Conservation (phyloP, 495 filamentous ascomycete genomes). For the Penicillium salamii region DNA sequence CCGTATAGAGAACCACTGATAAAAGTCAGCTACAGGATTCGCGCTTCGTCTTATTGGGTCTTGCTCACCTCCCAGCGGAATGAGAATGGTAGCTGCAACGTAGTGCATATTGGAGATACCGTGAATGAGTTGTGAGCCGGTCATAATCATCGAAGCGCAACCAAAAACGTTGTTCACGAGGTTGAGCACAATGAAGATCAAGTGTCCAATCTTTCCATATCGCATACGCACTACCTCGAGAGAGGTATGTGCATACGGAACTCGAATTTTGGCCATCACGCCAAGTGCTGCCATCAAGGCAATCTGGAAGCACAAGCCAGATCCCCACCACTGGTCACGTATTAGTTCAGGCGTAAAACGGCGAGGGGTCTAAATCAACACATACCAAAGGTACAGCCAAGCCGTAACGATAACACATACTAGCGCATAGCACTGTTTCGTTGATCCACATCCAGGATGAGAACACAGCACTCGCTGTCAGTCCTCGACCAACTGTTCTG, state of each 20-base stretch:
- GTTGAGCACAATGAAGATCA: conserved; percentile 50
- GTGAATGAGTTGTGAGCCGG: conserved; percentile 33
- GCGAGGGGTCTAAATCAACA: not conserved
- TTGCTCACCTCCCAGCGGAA: conserved; percentile 41
- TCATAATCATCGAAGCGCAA: conserved; percentile 41
- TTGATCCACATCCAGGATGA: conserved; percentile 52
- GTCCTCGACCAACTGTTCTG: conserved; percentile 43
- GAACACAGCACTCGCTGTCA: conserved; percentile 50
- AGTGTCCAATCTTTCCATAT: conserved; percentile 50
- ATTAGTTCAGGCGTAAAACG: conserved; percentile 6
- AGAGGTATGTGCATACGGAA: conserved; percentile 56
- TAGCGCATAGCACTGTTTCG: conserved; percentile 38
- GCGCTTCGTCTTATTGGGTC: too few species aligned
- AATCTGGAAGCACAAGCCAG: conserved; percentile 40
- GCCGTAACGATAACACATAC: conserved; percentile 39
- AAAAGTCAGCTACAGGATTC: not conserved
- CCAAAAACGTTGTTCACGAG: conserved; percentile 52
- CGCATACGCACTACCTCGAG: conserved; percentile 53
- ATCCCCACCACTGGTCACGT: conserved; percentile 34
- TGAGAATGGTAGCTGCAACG: conserved; percentile 42
- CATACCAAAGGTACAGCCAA: conserved; percentile 35
- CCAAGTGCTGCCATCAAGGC: conserved; percentile 39
- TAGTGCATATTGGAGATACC: conserved; percentile 41
- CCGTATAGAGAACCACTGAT: conserved; percentile 38
- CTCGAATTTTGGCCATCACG: conserved; percentile 42